Evolutionary conservation across 1,284 basidiomycete species (phyloP).

Genomic region (Xerocomus nothofagi): DNA sequence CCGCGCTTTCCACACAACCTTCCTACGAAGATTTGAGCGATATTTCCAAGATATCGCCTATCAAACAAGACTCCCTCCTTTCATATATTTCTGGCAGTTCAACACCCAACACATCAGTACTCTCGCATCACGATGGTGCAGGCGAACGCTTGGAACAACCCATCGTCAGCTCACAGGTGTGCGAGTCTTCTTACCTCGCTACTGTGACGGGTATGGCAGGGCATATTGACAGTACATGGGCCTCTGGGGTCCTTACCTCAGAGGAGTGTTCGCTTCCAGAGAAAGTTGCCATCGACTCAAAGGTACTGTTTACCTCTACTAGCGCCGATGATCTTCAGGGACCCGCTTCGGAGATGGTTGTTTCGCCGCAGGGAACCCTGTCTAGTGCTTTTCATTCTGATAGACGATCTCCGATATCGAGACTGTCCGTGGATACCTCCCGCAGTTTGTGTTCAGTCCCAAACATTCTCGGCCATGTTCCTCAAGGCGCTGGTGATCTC

Average conservation of each 20-base stretch:
- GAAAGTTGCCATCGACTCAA: background rate
- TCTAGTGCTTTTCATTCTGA: background rate
- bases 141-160: slow-evolving; percentile 8
- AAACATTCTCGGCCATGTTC: background rate
- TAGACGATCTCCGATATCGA: background rate
- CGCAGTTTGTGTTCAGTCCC: background rate
- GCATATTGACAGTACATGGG: background rate
- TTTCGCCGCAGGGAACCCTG: background rate
- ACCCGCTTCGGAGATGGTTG: background rate
- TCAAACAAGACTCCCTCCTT: slow-evolving; percentile 17
- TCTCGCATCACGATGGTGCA: slow-evolving; percentile 21
- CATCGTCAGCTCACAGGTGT: background rate
- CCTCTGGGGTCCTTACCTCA: background rate
- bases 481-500: background rate
- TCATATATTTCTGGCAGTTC: slow-evolving; percentile 20
- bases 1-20: slow-evolving; percentile 29
- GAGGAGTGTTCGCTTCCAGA: background rate
- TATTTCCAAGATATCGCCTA: slow-evolving; percentile 17
- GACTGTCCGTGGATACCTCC: background rate
- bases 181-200: background rate
- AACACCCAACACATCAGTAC: slow-evolving; percentile 28
- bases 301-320: background rate
- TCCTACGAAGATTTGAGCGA: slow-evolving; percentile 26
- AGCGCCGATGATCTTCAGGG: background rate
- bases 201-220: background rate